Percentiles rank a stretch among this genome's conserved stretches.
Evolutionary conservation across 257 asterid genomes (phyloP).

Genomic region (Coffea canephora): DNA sequence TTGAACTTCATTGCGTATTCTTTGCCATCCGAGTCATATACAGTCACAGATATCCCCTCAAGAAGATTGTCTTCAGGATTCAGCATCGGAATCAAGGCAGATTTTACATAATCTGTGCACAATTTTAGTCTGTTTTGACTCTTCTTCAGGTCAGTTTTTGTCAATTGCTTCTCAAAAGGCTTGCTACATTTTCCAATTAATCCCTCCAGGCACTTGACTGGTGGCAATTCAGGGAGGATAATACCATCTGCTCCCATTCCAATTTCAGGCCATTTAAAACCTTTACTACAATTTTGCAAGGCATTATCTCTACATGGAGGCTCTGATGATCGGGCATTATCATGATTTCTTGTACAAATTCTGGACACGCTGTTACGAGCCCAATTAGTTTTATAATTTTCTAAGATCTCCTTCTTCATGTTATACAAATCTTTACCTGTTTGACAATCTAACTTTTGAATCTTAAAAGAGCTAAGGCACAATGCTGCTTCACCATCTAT

Average conservation of each 20-base stretch:
- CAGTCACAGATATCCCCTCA: too few relatives aligned
- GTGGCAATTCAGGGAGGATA: conserved; percentile 1
- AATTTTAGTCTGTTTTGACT: conserved; percentile 14
- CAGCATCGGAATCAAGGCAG: not conserved
- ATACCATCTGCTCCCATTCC: not conserved
- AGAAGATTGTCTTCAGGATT: not conserved
- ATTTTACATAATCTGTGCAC: not conserved
- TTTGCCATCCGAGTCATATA: too few relatives aligned
- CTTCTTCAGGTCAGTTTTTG: not conserved
- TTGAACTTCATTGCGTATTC: too few relatives aligned
- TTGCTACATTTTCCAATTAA: conserved; percentile 16
- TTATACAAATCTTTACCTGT: not conserved
- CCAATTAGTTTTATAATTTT: not conserved
- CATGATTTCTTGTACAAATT: not conserved
- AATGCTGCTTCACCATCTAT: not conserved
- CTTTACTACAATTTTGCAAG: not conserved
- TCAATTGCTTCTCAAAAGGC: conserved; percentile 22
- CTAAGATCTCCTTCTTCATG: not conserved
- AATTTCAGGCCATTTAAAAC: not conserved
- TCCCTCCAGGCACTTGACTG: not conserved
- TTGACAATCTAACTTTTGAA: not conserved
- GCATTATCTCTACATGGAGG: not conserved
- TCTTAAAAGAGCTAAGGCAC: not conserved
- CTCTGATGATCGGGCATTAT: not conserved
- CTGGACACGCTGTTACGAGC: not conserved